Evolutionary conservation across 2,329 filamentous ascomycete genomes (phyloP).

Genomic region (Emergomyces pasteurianus): DNA sequence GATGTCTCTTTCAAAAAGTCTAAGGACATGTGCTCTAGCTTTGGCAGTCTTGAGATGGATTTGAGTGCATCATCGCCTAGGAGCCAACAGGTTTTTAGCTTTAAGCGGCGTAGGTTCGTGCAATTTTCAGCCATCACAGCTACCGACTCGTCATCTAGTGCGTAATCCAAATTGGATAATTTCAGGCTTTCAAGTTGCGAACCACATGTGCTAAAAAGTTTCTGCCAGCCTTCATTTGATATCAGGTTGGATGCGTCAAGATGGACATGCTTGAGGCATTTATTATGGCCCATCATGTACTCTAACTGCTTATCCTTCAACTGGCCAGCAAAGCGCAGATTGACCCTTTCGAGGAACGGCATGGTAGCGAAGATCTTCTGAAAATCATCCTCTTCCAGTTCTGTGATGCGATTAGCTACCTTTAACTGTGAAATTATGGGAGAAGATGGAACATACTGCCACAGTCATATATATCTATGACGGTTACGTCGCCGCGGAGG

Average conservation of each 20-base stretch:
- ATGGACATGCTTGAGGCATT: slow-evolving; percentile 58
- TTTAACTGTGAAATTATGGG: background rate
- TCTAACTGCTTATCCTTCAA: slow-evolving; percentile 77
- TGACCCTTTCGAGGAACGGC: slow-evolving; percentile 56
- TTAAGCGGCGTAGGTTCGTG: slow-evolving; percentile 59
- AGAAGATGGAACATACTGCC: slow-evolving; percentile 33
- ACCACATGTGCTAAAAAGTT: slow-evolving; percentile 56
- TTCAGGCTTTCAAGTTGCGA: slow-evolving; percentile 54
- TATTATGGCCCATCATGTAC: slow-evolving; percentile 63
- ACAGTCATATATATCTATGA: slow-evolving; percentile 49
- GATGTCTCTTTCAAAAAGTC: slow-evolving; percentile 48
- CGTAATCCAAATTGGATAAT: slow-evolving; percentile 71
- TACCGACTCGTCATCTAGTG: slow-evolving; percentile 63
- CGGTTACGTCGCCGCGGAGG: slow-evolving; percentile 41
- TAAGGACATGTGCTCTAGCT: slow-evolving; percentile 64
- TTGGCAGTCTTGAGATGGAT: slow-evolving; percentile 49
- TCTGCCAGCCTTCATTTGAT: slow-evolving; percentile 61
- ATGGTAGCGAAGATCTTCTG: slow-evolving; percentile 67
- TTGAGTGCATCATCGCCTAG: slow-evolving; percentile 55
- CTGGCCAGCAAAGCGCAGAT: slow-evolving; percentile 75
- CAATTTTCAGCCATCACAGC: slow-evolving; percentile 51
- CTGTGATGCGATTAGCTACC: slow-evolving; percentile 28
- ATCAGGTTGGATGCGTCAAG: slow-evolving; percentile 78
- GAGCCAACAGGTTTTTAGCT: slow-evolving; percentile 69
- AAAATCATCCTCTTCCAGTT: slow-evolving; percentile 64